Base-by-base conservation (phyloP, 768 basidiomycete genomes). In the Xerocomellus dryophilus region DNA sequence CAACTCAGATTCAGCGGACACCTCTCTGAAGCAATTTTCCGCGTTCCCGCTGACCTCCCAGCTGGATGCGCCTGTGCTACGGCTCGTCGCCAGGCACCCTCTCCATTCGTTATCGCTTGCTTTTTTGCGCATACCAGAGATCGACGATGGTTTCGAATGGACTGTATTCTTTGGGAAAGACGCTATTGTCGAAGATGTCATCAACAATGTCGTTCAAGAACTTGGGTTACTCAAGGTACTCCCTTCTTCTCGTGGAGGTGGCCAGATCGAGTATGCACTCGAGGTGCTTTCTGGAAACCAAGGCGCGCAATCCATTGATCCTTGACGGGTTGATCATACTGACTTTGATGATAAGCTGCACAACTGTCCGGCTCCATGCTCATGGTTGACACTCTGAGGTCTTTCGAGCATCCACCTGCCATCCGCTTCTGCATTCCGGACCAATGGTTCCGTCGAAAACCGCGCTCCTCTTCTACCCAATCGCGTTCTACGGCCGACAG, bases 381-480 rank as follows among this genome's bases (percentile, higher is more conserved):
- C 45, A 50, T 68, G 51, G 25, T 52, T 21, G 60, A 68, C 21
- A 15, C 43, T 15, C 42, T 66, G 12, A 56, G 2, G 35, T 59
- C 62, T 17, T 59, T 29, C 17, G 54, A 49, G 7, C 20, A 35
- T 38, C 47, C 59, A 6, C 53, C 51, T 9, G 64, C 59, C 8
- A 81, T 87, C 63, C 76, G 78, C 25, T 79, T 91, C 51, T 87
- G 84, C 56, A 81, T 93, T 8, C 87, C 87, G 2, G 87, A 87
- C 49, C 85, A 86, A 63, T 92, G 86, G 90, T 92, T 83, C 68
- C 82, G 83, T 52, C 80, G 87, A 18, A 86, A 80, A 56, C 78
- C 83, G 7, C 81, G 81, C 0, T 73, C 70, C 36, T 62, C 76
- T 2, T 81, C 82, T 2, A 69, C 71, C 14, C 65, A 74, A 21